These are phyloP conservation scores for Neonectria sp. DNA, from an alignment of 2,329 filamentous ascomycete genomes.

Conservation along the genomic window DNA sequence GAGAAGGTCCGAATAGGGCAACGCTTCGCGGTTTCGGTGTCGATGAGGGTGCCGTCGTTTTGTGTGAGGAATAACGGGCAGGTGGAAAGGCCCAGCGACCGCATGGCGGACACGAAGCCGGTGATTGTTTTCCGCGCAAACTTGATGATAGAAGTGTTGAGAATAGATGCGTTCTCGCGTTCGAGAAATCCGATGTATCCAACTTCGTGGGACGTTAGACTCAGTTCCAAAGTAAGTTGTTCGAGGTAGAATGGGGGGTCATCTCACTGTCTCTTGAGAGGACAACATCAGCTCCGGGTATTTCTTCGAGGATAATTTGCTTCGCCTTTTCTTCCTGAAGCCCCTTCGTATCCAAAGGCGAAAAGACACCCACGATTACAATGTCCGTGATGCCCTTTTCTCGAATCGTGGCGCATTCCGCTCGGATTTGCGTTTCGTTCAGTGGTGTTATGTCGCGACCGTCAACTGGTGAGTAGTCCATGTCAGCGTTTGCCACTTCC, in stretches of 20 bases:
- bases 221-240: too few species aligned
- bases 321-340: constrained; percentile 8
- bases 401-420: constrained; percentile 8
- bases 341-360: constrained; percentile 1
- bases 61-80: constrained; percentile 73
- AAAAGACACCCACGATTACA: constrained; percentile 18
- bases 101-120: constrained; percentile 67
- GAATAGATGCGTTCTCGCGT: constrained; percentile 74
- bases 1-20: constrained; percentile 73
- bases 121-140: constrained; percentile 70
- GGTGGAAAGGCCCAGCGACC: constrained; percentile 57
- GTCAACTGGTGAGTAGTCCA: constrained; percentile 52
- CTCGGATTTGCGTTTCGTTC: constrained; percentile 4
- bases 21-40: constrained; percentile 64
- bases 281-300: constrained; percentile 13
- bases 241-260: too few species aligned
- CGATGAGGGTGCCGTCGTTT: constrained; percentile 73
- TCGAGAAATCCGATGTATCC: constrained; percentile 65
- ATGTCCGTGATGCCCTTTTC: constrained; percentile 12
- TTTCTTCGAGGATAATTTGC: neutral
- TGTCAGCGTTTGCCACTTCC: too few species aligned
- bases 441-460: constrained; percentile 58
- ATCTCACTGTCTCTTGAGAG: constrained; percentile 40
- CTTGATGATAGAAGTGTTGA: constrained; percentile 72
- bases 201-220: too few species aligned